phyloP scores from a whole-genome alignment of 306 rosid species.

The Prunus campanulata region DNA sequence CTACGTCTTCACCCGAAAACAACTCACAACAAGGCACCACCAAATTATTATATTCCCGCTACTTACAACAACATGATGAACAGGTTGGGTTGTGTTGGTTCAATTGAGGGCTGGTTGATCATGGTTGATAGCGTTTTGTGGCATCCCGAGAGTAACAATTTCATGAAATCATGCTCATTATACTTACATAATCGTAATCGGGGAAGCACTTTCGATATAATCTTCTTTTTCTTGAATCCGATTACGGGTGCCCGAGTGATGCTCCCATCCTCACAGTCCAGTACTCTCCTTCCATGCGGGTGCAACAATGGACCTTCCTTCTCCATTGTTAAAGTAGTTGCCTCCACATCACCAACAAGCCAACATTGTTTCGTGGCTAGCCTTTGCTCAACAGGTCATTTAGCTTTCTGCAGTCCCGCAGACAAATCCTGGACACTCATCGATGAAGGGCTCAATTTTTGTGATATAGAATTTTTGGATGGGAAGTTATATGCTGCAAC shows the following conservation, averaged over 20 bases:
- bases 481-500: background rate
- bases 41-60: too few relatives aligned
- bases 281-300: background rate
- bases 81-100: too few relatives aligned
- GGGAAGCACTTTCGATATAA: background rate
- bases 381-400: too few relatives aligned
- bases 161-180: too few relatives aligned
- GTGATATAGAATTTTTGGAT: background rate
- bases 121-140: too few relatives aligned
- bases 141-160: too few relatives aligned
- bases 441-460: background rate
- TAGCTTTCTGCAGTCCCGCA: background rate
- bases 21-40: too few relatives aligned
- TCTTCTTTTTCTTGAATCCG: background rate
- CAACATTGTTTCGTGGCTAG: background rate
- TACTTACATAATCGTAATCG: background rate
- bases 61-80: too few relatives aligned
- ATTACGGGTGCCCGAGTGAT: background rate
- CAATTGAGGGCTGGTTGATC: too few relatives aligned
- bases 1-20: too few relatives aligned
- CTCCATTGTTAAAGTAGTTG: background rate
- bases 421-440: conserved; percentile 1
- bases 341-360: background rate
- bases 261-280: background rate
- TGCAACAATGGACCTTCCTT: background rate